phyloP scores from a whole-genome alignment of 805 yeast genomes.

The Phaffomyces opuntiae region DNA sequence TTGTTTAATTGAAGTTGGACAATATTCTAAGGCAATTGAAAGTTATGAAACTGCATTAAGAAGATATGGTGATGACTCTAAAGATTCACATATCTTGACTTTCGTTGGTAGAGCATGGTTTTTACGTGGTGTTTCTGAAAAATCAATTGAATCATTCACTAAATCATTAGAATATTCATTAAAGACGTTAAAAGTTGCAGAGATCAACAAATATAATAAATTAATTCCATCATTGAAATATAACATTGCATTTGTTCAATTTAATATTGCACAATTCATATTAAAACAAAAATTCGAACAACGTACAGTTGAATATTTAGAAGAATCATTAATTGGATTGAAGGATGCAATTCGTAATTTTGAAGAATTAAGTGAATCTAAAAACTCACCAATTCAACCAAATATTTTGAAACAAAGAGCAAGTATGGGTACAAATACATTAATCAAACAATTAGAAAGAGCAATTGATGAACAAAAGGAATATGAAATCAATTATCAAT shows the following conservation, averaged over 20 bases:
- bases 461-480: constrained; percentile 66
- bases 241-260: constrained; percentile 78
- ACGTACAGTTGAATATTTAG: constrained; percentile 58
- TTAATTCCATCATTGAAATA: constrained; percentile 48
- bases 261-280: constrained; percentile 79
- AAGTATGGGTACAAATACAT: constrained; percentile 72
- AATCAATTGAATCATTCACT: constrained; percentile 49
- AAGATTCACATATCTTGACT: constrained; percentile 60
- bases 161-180: constrained; percentile 58
- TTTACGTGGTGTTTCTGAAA: constrained; percentile 64
- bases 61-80: constrained; percentile 49
- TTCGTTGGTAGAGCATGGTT: constrained; percentile 87
- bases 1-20: constrained; percentile 74
- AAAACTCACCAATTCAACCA: constrained; percentile 69
- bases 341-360: constrained; percentile 54
- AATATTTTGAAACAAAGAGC: constrained; percentile 81
- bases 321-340: constrained; percentile 47
- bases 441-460: constrained; percentile 63
- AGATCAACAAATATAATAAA: constrained; percentile 26
- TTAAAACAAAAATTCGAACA: constrained; percentile 52
- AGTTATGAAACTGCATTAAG: constrained; percentile 74
- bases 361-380: constrained; percentile 49
- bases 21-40: constrained; percentile 81
- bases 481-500: constrained; percentile 49
- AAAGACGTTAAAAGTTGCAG: constrained; percentile 41